These are phyloP conservation scores for Xylariaceae sp. DNA, from an alignment of 2,329 filamentous ascomycete species.

Conservation along the genomic window DNA sequence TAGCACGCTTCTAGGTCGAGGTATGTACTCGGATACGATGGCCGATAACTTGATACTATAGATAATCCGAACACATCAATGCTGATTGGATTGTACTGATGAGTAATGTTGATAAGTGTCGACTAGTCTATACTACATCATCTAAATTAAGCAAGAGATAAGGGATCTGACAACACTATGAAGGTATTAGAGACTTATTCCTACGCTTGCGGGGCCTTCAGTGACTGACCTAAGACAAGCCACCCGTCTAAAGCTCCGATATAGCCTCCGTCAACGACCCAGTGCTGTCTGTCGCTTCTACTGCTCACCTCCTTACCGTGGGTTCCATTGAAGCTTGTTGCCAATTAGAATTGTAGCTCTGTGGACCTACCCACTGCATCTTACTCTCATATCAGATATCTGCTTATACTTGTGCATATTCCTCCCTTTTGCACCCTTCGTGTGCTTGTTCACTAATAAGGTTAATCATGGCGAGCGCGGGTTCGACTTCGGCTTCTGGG, in stretches of 20 bases:
- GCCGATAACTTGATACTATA: no score
- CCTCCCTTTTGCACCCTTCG: slow-evolving; percentile 10
- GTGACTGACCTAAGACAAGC: slow-evolving; percentile 14
- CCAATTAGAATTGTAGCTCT: background rate
- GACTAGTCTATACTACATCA: no score
- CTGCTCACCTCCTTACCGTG: background rate
- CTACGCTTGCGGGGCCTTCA: background rate
- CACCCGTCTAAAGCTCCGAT: slow-evolving; percentile 4
- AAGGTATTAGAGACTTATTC: background rate
- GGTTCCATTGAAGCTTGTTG: background rate
- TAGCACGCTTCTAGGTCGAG: no score
- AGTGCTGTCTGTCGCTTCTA: background rate
- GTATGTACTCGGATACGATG: no score
- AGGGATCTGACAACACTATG: no score
- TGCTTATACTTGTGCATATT: background rate
- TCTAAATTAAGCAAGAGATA: no score
- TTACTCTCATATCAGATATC: slow-evolving; percentile 1
- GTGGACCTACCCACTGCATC: background rate
- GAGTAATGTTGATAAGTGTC: no score
- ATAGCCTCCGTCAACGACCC: slow-evolving; percentile 9
- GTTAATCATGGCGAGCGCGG: slow-evolving; percentile 36
- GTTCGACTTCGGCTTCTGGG: slow-evolving; percentile 24
- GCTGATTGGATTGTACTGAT: no score
- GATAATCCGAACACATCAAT: no score
- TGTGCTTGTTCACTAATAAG: slow-evolving; percentile 2